Evolutionary conservation across 1,284 basidiomycete species (phyloP).

Genomic region (Sparassis latifolia): DNA sequence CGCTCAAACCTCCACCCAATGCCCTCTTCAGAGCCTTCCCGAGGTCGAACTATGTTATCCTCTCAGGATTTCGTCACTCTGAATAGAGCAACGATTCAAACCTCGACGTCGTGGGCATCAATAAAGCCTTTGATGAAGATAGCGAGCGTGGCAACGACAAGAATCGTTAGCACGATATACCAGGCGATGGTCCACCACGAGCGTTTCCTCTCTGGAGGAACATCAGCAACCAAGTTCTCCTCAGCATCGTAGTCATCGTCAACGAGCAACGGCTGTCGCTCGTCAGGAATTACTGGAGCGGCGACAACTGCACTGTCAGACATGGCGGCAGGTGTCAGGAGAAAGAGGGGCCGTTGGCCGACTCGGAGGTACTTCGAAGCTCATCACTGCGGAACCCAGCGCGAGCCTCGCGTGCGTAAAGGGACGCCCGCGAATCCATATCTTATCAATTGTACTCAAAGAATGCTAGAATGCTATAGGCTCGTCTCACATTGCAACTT

Average conservation of each 20-base stretch:
- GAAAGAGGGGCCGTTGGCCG: too few species aligned
- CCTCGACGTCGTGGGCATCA: conserved; percentile 60
- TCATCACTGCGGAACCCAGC: too few species aligned
- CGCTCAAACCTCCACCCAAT: conserved; percentile 79
- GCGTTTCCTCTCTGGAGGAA: conserved; percentile 18
- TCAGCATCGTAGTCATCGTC: conserved; percentile 2
- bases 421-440: too few species aligned
- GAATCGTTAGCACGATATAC: conserved; percentile 28
- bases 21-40: conserved; percentile 69
- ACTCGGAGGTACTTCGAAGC: too few species aligned
- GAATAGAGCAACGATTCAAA: conserved; percentile 25
- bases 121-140: conserved; percentile 66
- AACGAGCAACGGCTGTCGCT: conserved; percentile 6
- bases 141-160: conserved; percentile 33
- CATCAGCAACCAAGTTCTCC: background rate
- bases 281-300: background rate
- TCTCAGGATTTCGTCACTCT: background rate
- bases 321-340: conserved; percentile 1
- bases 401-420: too few species aligned
- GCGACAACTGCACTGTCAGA: conserved; percentile 1
- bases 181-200: conserved; percentile 25
- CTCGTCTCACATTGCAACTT: too few species aligned
- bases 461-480: too few species aligned
- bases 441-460: too few species aligned
- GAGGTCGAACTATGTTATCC: conserved; percentile 63